A percentile compares a stretch with the other conserved stretches of the same genome.
Conservation (phyloP, 768 basidiomycete species). For the Rubroboletus pulcherrimus region DNA sequence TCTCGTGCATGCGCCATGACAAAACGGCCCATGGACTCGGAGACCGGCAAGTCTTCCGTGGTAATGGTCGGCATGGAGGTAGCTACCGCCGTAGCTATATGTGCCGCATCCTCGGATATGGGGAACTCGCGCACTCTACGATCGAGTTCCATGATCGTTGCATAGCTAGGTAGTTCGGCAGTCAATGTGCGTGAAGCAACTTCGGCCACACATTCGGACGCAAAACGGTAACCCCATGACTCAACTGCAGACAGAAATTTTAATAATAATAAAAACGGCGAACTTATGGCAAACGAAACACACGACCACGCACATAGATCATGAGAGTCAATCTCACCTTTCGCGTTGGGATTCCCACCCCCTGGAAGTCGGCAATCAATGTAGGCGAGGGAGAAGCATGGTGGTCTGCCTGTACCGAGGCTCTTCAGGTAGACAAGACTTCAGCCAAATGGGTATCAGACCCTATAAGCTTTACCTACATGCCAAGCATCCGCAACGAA, state of each 20-base stretch:
- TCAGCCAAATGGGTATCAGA: slow-evolving; percentile 9
- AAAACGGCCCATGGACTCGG: slow-evolving; percentile 38
- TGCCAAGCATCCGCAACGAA: slow-evolving; percentile 70
- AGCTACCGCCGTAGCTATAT: slow-evolving; percentile 35
- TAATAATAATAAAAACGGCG: background rate
- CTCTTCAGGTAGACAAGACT: slow-evolving; percentile 40
- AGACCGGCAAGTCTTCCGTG: slow-evolving; percentile 12
- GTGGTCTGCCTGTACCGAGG: slow-evolving; percentile 67
- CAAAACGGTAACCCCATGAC: slow-evolving; percentile 61
- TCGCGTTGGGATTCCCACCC: slow-evolving; percentile 11
- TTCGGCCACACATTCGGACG: slow-evolving; percentile 61
- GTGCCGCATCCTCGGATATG: slow-evolving; percentile 44
- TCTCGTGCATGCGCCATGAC: slow-evolving; percentile 36
- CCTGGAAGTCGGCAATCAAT: slow-evolving; percentile 64
- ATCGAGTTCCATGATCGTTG: slow-evolving; percentile 65
- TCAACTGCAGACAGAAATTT: slow-evolving; percentile 39
- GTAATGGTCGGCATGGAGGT: slow-evolving; percentile 11
- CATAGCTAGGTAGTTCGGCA: slow-evolving; percentile 59
- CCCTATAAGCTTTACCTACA: slow-evolving; percentile 34
- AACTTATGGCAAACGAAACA: background rate
- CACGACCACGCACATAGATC: slow-evolving; percentile 26
- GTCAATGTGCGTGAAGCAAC: slow-evolving; percentile 59
- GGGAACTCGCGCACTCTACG: slow-evolving; percentile 64
- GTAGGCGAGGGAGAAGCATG: slow-evolving; percentile 60
- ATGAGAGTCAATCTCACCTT: slow-evolving; percentile 20